These are phyloP conservation scores for Butyriboletus loyo DNA, from an alignment of 768 basidiomycete species.

Conservation along the genomic window DNA sequence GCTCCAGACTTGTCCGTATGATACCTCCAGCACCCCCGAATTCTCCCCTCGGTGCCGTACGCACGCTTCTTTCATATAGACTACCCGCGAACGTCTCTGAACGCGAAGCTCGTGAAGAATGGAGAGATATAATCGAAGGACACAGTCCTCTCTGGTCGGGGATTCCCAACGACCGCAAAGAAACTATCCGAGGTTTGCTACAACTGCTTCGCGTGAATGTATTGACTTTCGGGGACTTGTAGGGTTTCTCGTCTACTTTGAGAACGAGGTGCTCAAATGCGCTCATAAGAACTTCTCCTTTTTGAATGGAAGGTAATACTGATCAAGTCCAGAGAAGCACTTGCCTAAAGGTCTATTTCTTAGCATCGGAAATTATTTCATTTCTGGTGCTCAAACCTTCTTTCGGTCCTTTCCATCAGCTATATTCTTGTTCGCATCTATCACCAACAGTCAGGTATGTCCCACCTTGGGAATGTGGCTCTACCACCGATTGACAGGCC, in stretches of 20 bases:
- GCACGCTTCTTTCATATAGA: conserved; percentile 73
- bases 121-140: conserved; percentile 92
- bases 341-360: background rate
- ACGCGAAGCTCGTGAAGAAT: conserved; percentile 79
- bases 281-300: conserved; percentile 96
- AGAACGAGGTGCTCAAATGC: conserved; percentile 79
- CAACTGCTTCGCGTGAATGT: background rate
- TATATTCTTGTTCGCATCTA: conserved; percentile 90
- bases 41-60: conserved; percentile 72
- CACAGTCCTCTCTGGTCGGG: conserved; percentile 76
- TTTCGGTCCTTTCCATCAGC: conserved; percentile 92
- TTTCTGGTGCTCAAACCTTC: conserved; percentile 85
- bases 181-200: conserved; percentile 76
- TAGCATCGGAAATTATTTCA: conserved; percentile 88
- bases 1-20: conserved; percentile 83
- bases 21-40: conserved; percentile 63
- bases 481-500: conserved; percentile 10
- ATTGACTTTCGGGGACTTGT: conserved; percentile 3
- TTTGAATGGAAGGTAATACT: conserved; percentile 72
- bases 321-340: background rate
- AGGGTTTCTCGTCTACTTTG: conserved; percentile 94
- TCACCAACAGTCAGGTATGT: conserved; percentile 70
- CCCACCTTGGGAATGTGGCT: conserved; percentile 9
- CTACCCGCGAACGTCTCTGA: conserved; percentile 68
- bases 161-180: conserved; percentile 87